Evolutionary conservation across 2,329 filamentous ascomycete species (phyloP).

Genomic region (Botryosphaeria dothidea): DNA sequence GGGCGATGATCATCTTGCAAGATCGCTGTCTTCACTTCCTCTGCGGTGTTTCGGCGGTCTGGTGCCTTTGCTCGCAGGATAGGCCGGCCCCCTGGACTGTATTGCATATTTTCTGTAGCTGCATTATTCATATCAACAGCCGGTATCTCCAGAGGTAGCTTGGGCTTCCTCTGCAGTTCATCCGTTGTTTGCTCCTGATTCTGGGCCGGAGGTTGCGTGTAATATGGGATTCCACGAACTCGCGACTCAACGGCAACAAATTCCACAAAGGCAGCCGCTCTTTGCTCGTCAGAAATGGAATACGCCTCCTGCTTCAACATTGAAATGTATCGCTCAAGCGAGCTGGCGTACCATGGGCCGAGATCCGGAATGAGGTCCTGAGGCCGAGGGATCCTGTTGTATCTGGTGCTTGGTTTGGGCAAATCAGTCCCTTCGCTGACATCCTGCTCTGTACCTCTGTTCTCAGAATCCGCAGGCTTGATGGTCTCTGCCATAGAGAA

Average conservation of each 20-base stretch:
- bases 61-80: slow-evolving; percentile 35
- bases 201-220: background rate
- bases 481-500: background rate
- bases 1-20: background rate
- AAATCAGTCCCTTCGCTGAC: background rate
- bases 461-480: background rate
- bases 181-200: background rate
- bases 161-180: slow-evolving; percentile 14
- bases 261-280: slow-evolving; percentile 54
- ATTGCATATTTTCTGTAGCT: slow-evolving; percentile 34
- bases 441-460: background rate
- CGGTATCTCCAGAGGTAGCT: slow-evolving; percentile 26
- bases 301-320: slow-evolving; percentile 57
- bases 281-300: slow-evolving; percentile 50
- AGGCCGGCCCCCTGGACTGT: slow-evolving; percentile 57
- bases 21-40: slow-evolving; percentile 26
- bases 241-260: slow-evolving; percentile 44
- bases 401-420: background rate
- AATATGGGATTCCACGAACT: slow-evolving; percentile 38
- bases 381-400: slow-evolving; percentile 9
- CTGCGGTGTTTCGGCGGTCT: slow-evolving; percentile 22
- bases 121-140: background rate
- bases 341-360: slow-evolving; percentile 59
- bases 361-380: slow-evolving; percentile 51
- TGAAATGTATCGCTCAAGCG: slow-evolving; percentile 54